Percentiles rank a stretch among this genome's conserved stretches.
These are phyloP conservation scores for Cutaneotrichosporon curvatum DNA, from an alignment of 1,284 basidiomycete species.

Conservation along the genomic window DNA sequence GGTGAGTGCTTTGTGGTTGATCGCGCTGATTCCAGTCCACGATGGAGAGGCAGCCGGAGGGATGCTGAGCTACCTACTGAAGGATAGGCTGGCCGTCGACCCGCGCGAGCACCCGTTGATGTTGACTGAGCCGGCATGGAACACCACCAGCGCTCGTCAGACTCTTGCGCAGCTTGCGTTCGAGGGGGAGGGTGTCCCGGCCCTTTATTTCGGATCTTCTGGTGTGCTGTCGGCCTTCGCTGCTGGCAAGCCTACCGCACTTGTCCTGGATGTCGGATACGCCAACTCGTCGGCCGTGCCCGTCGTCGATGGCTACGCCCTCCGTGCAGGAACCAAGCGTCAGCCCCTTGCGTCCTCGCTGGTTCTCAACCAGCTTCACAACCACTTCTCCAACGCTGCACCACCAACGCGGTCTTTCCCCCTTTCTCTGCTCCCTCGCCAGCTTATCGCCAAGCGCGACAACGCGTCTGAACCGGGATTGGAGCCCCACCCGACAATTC, in stretches of 20 bases:
- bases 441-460: conserved; percentile 73
- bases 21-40: conserved; percentile 53
- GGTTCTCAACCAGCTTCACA: conserved; percentile 41
- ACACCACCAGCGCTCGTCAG: conserved; percentile 80
- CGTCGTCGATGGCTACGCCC: conserved; percentile 94
- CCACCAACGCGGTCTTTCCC: conserved; percentile 27
- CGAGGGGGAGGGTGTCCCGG: conserved; percentile 88
- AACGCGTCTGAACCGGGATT: conserved; percentile 55
- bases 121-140: conserved; percentile 95
- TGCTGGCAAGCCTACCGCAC: conserved; percentile 88
- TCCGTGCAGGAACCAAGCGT: conserved; percentile 62
- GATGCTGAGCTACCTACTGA: conserved; percentile 68
- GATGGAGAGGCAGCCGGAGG: conserved; percentile 70
- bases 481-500: conserved; percentile 61
- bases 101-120: conserved; percentile 80
- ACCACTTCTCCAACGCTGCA: conserved; percentile 31
- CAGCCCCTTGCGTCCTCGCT: conserved; percentile 44
- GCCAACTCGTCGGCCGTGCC: conserved; percentile 84
- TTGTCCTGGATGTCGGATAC: conserved; percentile 90
- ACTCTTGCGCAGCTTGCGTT: conserved; percentile 94
- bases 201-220: conserved; percentile 94
- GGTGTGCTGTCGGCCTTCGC: conserved; percentile 97
- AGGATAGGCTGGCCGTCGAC: conserved; percentile 62
- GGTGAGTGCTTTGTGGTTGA: conserved; percentile 52
- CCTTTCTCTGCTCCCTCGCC: conserved; percentile 57